phyloP scores from a whole-genome alignment of 2,329 filamentous ascomycete genomes.

The Fusarium longipes region DNA sequence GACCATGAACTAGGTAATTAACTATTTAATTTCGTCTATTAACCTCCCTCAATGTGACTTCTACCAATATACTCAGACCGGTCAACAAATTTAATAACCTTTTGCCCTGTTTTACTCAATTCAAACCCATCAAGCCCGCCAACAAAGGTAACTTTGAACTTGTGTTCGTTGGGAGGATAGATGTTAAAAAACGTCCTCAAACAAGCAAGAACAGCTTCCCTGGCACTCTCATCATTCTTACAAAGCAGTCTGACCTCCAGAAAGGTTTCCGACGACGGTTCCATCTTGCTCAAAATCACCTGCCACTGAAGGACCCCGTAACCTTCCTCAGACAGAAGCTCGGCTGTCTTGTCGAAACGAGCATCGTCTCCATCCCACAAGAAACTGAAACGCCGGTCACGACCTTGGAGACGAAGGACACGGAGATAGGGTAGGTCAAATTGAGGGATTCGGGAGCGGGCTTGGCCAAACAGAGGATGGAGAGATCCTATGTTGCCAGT shows the following conservation, averaged over 20 bases:
- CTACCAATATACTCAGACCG: background rate
- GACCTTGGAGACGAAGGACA: conserved; percentile 54
- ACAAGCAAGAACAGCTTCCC: conserved; percentile 34
- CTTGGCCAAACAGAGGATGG: conserved; percentile 47
- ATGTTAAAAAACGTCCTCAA: conserved; percentile 41
- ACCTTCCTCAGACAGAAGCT: conserved; percentile 39
- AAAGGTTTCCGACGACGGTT: conserved; percentile 40
- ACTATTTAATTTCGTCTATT: too few relatives aligned
- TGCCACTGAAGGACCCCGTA: conserved; percentile 57
- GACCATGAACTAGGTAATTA: too few relatives aligned
- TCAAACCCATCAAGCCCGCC: conserved; percentile 50
- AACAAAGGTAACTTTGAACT: conserved; percentile 50
- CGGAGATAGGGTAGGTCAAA: conserved; percentile 44
- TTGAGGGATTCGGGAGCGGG: conserved; percentile 31
- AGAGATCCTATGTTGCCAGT: conserved; percentile 57
- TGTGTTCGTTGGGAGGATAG: conserved; percentile 47
- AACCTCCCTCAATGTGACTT: background rate
- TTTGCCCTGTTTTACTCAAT: conserved; percentile 41
- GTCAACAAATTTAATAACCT: conserved; percentile 49
- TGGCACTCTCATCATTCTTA: conserved; percentile 3
- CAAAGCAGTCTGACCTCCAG: conserved; percentile 47
- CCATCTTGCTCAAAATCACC: conserved; percentile 50
- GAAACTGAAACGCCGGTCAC: conserved; percentile 58
- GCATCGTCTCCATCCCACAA: conserved; percentile 54
- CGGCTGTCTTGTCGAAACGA: conserved; percentile 49